Evolutionary conservation across 2,329 filamentous ascomycete species (phyloP).

Genomic region (Pseudogymnoascus sp.): DNA sequence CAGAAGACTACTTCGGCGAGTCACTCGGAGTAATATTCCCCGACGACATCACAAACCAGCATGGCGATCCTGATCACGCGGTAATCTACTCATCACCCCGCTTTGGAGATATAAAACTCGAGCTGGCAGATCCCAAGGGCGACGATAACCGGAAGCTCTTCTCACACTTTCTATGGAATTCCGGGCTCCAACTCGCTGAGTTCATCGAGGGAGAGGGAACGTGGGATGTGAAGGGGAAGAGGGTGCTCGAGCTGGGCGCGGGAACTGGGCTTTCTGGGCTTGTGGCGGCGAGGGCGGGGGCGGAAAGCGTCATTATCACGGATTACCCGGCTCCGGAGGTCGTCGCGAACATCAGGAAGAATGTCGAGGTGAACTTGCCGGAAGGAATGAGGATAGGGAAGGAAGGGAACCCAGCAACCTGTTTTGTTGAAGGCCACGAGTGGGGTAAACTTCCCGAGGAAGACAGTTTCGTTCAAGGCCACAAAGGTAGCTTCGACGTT

Average conservation of each 20-base stretch:
- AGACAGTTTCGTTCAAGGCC: conserved; percentile 1
- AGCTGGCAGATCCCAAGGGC: conserved; percentile 35
- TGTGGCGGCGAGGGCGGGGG: conserved; percentile 41
- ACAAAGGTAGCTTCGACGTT: conserved; percentile 45
- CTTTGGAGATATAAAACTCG: conserved; percentile 21
- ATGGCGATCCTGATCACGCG: conserved; percentile 48
- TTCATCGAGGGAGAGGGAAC: conserved; percentile 39
- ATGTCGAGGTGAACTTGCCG: conserved; percentile 46
- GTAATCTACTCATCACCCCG: conserved; percentile 51
- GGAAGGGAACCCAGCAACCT: conserved; percentile 27
- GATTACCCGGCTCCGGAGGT: conserved; percentile 61
- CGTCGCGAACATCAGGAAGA: conserved; percentile 49
- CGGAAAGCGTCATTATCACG: conserved; percentile 47
- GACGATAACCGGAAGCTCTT: conserved; percentile 54
- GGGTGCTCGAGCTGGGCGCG: conserved; percentile 58
- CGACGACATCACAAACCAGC: conserved; percentile 58
- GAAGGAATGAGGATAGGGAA: conserved; percentile 5
- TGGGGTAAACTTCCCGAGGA: conserved; percentile 48
- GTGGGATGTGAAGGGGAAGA: conserved; percentile 44
- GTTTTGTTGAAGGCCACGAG: conserved; percentile 48
- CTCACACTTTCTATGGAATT: conserved; percentile 69
- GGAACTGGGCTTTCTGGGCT: conserved; percentile 51
- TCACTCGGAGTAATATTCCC: conserved; percentile 59
- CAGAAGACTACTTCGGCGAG: conserved; percentile 53
- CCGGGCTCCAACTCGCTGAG: conserved; percentile 48